phyloP scores from a whole-genome alignment of 2,329 filamentous ascomycete species.

The Chrysosporium keratinophilum region DNA sequence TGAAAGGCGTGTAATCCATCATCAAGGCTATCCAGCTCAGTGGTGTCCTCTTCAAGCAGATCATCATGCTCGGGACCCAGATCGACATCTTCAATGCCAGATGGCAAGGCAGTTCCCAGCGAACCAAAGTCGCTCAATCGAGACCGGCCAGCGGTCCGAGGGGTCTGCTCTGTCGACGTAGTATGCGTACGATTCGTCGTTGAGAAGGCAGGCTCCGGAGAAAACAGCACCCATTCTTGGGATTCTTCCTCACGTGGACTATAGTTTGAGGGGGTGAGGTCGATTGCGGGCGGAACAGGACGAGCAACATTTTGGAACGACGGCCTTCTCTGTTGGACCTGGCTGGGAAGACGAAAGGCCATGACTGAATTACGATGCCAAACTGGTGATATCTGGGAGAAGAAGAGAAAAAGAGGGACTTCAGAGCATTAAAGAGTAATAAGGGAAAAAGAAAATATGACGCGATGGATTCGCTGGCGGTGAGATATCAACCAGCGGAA shows the following conservation, averaged over 20 bases:
- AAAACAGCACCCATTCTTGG: slow-evolving; percentile 95
- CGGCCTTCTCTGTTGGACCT: slow-evolving; percentile 9
- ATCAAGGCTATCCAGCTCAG: slow-evolving; percentile 86
- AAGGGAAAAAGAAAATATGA: not conserved
- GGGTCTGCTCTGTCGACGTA: slow-evolving; percentile 53
- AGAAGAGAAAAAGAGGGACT: not conserved
- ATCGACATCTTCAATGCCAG: slow-evolving; percentile 35
- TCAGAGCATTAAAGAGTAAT: not conserved
- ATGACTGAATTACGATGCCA: slow-evolving; percentile 1
- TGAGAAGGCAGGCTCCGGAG: slow-evolving; percentile 45
- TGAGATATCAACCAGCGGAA: not conserved
- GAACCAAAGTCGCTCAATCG: slow-evolving; percentile 72
- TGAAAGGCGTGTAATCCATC: slow-evolving; percentile 84
- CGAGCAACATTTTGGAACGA: slow-evolving; percentile 7
- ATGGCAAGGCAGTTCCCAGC: slow-evolving; percentile 44
- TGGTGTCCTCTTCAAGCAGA: slow-evolving; percentile 48
- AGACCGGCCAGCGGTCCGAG: slow-evolving; percentile 58
- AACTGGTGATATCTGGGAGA: not conserved
- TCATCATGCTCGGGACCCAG: slow-evolving; percentile 48
- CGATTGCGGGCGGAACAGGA: slow-evolving; percentile 17
- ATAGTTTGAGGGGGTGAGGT: slow-evolving; percentile 20
- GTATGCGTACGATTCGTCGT: slow-evolving; percentile 59
- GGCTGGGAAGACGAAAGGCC: slow-evolving; percentile 16
- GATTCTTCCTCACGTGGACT: slow-evolving; percentile 54
- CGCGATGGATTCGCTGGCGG: not conserved